Base-by-base conservation (phyloP, 371 early-diverging fungal species). In the Rhizomucor pusillus region DNA sequence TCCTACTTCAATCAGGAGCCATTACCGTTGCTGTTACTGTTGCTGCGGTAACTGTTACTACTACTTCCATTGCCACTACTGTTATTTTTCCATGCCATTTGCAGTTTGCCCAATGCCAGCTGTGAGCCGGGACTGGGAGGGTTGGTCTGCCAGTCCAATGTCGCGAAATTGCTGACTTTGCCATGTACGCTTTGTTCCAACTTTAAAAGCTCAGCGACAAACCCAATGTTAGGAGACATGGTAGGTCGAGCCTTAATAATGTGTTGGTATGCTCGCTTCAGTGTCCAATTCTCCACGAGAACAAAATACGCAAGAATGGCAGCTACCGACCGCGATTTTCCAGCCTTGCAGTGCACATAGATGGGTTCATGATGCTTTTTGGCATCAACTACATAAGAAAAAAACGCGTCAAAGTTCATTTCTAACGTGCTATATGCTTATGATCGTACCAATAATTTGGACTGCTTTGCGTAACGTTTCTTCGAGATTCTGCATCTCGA, bases 301-400 rank as follows among this genome's bases (percentile, higher is more conserved):
- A 93, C 86, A 33, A 93, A 56, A 58, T 89, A 90, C 2, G 87
- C 92, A 20, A 93, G 68, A 13, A 90, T 90, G 11, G 81, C 89
- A 0, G 89, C 88, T 4, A 84, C 90, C 0, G 91, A 90, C 18
- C 93, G 73, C 5, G 91, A 91, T 56, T 87, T 85, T 7, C 93
- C 93, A 7, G 91, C 92, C 50, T 88, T 87, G 71, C 93, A 93
- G 63, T 93, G 93, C 1, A 93, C 90, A 57, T 91, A 89, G 49
- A 93, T 85, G 0, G 83, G 75, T 20, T 75, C 73, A 43, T 80
- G 77, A 13, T 69, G 51, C 29, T 69, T 64, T 20, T 73, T 73
- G 12, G 70, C 54, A 19, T 63, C 59, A 23, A 73, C 79, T 78
- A 62, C 7, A 12, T 14, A 5, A 43, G 5, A 19, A 36, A 39